Conservation (phyloP, 1,139 yeast species). For the Spencermartinsiella ligniputridi region DNA sequence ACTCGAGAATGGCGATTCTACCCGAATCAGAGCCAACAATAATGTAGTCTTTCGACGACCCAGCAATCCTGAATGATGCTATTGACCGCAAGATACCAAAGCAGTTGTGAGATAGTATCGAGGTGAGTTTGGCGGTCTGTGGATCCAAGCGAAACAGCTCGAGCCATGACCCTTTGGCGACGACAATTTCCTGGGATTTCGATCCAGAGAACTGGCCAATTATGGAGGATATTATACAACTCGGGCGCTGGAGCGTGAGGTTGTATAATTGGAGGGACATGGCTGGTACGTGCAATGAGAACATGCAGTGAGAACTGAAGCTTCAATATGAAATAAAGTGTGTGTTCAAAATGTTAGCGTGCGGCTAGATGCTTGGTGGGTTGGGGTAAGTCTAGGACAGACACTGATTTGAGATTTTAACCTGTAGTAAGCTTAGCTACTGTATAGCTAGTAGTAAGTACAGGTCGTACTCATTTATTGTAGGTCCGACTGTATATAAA, state of each 20-base stretch:
- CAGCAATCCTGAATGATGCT: slow-evolving; percentile 48
- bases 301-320: no score
- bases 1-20: slow-evolving; percentile 54
- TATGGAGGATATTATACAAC: slow-evolving; percentile 49
- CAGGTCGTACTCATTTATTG: no score
- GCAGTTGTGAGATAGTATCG: slow-evolving; percentile 42
- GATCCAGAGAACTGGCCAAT: slow-evolving; percentile 66
- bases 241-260: slow-evolving; percentile 57
- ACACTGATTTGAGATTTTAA: no score
- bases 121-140: slow-evolving; percentile 51
- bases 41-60: slow-evolving; percentile 51
- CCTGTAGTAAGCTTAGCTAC: no score
- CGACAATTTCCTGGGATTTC: slow-evolving; percentile 56
- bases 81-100: slow-evolving; percentile 60
- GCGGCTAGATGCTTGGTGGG: no score
- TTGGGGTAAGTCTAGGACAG: no score
- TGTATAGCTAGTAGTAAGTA: no score
- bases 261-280: slow-evolving; percentile 53
- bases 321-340: no score
- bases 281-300: no score
- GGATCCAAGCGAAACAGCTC: slow-evolving; percentile 52
- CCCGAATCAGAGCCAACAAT: slow-evolving; percentile 85
- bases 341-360: no score
- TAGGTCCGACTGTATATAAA: no score
- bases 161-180: slow-evolving; percentile 51